Evolutionary conservation across 192 early-diverging fungal species (phyloP), one percentile per base, ranked within the genome.

Genomic region (Piromyces finnis): DNA sequence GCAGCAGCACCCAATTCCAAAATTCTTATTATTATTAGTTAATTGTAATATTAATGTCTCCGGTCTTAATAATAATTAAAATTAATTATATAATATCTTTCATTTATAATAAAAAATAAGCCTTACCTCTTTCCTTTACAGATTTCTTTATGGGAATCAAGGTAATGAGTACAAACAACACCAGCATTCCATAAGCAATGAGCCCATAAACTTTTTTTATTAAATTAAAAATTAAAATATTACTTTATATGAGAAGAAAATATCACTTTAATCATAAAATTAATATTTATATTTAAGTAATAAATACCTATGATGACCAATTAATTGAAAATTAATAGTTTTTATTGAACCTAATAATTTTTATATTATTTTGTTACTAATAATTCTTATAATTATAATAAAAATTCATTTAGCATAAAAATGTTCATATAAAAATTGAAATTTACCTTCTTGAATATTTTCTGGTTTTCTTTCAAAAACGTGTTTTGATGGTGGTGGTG

Each of bases 181-280:
- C 94, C 93, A 5, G 95, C 94, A 80, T 97, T 97, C 96, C 96
- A 97, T 30, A 97, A 88, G 77, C 91, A 85, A 82, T 97, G 95
- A 22, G 88, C 94, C 94, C 94, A 95, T 2, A 97, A 87, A 37
- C 51, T 68, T 26, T n/a, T n/a, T 26, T 11, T 7, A n/a, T n/a
- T n/a, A n/a, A n/a, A n/a, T n/a, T n/a, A n/a, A n/a, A n/a, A n/a
- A n/a, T n/a, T n/a, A n/a, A n/a, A n/a, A n/a, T n/a, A n/a, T n/a
- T n/a, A n/a, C n/a, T n/a, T n/a, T n/a, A n/a, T n/a, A n/a, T n/a
- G n/a, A n/a, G n/a, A n/a, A n/a, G n/a, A n/a, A n/a, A n/a, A n/a
- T n/a, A n/a, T n/a, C n/a, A n/a, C n/a, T 32, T 32, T 32, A 6
- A 68, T n/a, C n/a, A n/a, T 22, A n/a, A 9, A 22, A 22, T n/a